These are phyloP conservation scores for Conticribra weissflogii DNA, from an alignment of 108 stramenopile genomes.

Conservation along the genomic window DNA sequence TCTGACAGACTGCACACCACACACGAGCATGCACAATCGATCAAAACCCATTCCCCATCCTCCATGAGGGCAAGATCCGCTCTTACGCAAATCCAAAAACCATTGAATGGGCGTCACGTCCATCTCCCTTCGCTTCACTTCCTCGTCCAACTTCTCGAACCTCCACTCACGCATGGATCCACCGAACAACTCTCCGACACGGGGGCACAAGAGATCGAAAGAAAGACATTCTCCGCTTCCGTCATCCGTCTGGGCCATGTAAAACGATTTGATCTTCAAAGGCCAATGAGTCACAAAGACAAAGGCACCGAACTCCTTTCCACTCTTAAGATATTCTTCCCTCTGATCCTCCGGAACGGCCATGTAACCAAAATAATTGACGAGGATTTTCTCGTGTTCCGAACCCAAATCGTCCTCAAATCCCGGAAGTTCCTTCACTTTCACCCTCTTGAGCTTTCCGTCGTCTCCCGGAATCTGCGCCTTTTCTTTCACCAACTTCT, in stretches of 20 bases:
- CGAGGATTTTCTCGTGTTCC: conserved; percentile 94
- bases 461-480: conserved; percentile 58
- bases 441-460: conserved; percentile 60
- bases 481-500: conserved; percentile 61
- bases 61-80: conserved; percentile 91
- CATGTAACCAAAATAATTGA: conserved; percentile 72
- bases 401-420: conserved; percentile 87
- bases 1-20: conserved; percentile 88
- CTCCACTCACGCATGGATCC: conserved; percentile 93
- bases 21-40: conserved; percentile 88
- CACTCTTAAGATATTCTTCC: conserved; percentile 47
- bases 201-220: conserved; percentile 91
- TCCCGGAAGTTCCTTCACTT: conserved; percentile 68
- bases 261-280: conserved; percentile 94
- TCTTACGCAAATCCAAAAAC: conserved; percentile 92
- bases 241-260: conserved; percentile 93
- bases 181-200: conserved; percentile 92
- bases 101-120: conserved; percentile 80
- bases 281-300: conserved; percentile 94
- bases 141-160: conserved; percentile 74
- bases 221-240: conserved; percentile 88
- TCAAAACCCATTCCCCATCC: conserved; percentile 98
- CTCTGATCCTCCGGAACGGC: conserved; percentile 65
- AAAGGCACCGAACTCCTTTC: conserved; percentile 73
- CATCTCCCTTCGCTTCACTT: conserved; percentile 72